Evolutionary conservation across 2,329 filamentous ascomycete genomes (phyloP), one percentile per base, ranked within the genome.

Genomic region (Monosporascus sp.): DNA sequence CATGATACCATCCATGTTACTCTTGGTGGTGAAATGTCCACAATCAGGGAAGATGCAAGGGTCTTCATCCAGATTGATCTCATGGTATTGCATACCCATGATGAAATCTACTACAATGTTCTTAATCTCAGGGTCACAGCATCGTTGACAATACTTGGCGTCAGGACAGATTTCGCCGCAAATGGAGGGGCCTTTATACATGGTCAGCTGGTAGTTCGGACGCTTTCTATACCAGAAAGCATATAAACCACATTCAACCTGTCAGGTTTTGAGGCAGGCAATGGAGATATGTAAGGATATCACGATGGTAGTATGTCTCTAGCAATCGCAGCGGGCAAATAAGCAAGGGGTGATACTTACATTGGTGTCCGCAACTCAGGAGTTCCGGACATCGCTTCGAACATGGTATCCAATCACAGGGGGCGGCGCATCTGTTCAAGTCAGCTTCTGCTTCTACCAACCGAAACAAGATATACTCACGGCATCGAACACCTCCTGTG

Each of bases 371-470:
- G 60, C 86, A 89, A 0, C 25, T 18, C 3, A 89, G 65, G 0
- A 53, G 17, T 27, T 78, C 71, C 3, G 70, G 61, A 61, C 86
- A 90, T 8, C 85, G 73, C 58, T 74, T 65, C 1, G 78, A 79
- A 63, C 86, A 90, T 1, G 86, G 87, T 0, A 88, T 62, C 68
- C 82, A 78, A 57, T 87, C 73, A 62, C 86, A 90, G 0, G 86
- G 85, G 0, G 80, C 85, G 0, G 83, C 83, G 55, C 86, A 89
- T 3, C 55, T 59, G 44, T 18, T 3, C 27, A 38, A 18, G 18
- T 51, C 20, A 54, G 41, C 22, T 22, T 46, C 17, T 37, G 36
- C 27, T 46, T 39, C 5, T 47, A 31, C 5, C 38, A 1, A 22
- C 20, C 18, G n/a, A 37, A n/a, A 34, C 20, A 24, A 15, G 11